phyloP scores from a whole-genome alignment of 2,329 filamentous ascomycete genomes.

The Stachybotrys chlorohalonatus region DNA sequence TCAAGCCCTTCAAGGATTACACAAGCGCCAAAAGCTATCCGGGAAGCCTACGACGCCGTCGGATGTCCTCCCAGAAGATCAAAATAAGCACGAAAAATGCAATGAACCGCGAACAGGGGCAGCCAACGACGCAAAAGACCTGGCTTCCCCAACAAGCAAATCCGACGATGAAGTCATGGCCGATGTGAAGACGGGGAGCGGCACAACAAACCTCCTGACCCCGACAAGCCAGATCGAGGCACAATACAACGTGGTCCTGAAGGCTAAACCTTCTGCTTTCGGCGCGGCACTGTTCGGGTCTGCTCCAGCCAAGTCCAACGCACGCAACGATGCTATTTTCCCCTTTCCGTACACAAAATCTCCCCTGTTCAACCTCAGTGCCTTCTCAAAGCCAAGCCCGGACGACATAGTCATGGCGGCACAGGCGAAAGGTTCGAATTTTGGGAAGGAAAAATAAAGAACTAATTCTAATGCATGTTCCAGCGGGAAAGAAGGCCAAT shows the following conservation, averaged over 20 bases:
- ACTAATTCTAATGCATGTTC: conserved; percentile 41
- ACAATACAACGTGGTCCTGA: neutral
- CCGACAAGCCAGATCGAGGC: neutral
- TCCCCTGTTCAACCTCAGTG: conserved; percentile 41
- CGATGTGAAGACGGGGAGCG: neutral
- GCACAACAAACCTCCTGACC: neutral
- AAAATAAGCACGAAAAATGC: neutral
- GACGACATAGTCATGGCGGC: conserved; percentile 84
- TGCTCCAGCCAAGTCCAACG: conserved; percentile 18
- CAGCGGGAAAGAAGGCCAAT: conserved; percentile 45
- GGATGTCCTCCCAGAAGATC: neutral
- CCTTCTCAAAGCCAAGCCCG: conserved; percentile 80
- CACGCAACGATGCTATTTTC: conserved; percentile 21
- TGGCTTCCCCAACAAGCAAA: neutral
- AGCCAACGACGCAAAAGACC: neutral
- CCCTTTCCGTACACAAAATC: conserved; percentile 42
- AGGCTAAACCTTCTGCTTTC: conserved; percentile 42
- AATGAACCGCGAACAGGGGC: neutral
- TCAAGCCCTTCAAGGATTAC: conserved; percentile 4
- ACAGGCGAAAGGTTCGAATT: conserved; percentile 78
- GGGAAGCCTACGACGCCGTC: neutral
- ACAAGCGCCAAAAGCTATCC: conserved; percentile 15
- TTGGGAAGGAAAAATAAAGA: conserved; percentile 39
- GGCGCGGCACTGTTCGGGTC: conserved; percentile 43
- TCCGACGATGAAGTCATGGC: neutral